Evolutionary conservation across 768 basidiomycete species (phyloP).

Genomic region (Amanita pallidorosea): DNA sequence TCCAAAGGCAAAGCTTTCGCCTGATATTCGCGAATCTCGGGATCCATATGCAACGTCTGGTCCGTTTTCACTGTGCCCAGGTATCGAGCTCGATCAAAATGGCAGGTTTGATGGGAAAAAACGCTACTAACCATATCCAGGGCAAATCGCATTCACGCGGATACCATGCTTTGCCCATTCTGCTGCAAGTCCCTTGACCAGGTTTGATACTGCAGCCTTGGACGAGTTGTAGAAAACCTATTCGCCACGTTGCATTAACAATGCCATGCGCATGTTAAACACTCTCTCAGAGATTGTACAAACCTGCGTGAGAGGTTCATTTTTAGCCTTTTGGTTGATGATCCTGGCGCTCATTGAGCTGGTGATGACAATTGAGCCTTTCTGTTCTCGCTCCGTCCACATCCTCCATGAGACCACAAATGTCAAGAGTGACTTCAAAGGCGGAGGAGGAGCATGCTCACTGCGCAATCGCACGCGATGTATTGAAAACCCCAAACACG

Average conservation of each 20-base stretch:
- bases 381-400: slow-evolving; percentile 26
- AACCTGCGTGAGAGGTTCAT: slow-evolving; percentile 42
- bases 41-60: slow-evolving; percentile 44
- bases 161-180: slow-evolving; percentile 50
- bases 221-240: slow-evolving; percentile 53
- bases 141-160: slow-evolving; percentile 50
- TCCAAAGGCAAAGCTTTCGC: slow-evolving; percentile 36
- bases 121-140: slow-evolving; percentile 43
- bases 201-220: slow-evolving; percentile 37
- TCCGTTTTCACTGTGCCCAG: slow-evolving; percentile 39
- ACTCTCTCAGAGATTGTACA: neutral
- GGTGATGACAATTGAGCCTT: slow-evolving; percentile 52
- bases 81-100: neutral
- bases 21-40: slow-evolving; percentile 37
- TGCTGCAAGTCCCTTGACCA: slow-evolving; percentile 46
- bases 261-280: neutral
- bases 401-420: slow-evolving; percentile 19
- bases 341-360: slow-evolving; percentile 61
- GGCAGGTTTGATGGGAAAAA: neutral
- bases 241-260: slow-evolving; percentile 12
- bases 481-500: slow-evolving; percentile 59
- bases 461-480: slow-evolving; percentile 47
- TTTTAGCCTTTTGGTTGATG: slow-evolving; percentile 38
- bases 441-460: slow-evolving; percentile 12
- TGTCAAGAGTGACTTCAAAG: neutral